Evolutionary conservation across 306 rosid genomes (phyloP).

Genomic region (Vigna reflexopilosa): DNA sequence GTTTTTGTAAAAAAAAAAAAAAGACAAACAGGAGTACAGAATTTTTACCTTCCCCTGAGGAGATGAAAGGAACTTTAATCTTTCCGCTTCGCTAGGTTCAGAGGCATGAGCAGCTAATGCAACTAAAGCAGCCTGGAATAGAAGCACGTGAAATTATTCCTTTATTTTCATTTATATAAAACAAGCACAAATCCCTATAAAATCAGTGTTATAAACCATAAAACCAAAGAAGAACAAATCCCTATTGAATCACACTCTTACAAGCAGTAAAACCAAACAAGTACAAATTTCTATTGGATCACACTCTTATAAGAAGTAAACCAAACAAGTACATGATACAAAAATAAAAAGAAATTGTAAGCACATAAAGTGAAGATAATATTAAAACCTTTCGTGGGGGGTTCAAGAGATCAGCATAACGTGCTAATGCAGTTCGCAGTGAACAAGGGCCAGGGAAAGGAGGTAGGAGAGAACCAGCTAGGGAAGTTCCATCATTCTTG

Average conservation of each 20-base stretch:
- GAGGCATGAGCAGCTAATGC: conserved; percentile 91
- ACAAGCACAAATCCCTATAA: conserved; percentile 8
- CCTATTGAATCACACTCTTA: conserved; percentile 23
- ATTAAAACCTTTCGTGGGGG: conserved; percentile 84
- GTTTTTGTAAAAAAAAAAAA: conserved; percentile 1
- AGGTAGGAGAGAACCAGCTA: conserved; percentile 81
- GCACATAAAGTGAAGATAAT: conserved; percentile 28
- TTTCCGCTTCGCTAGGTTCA: conserved; percentile 81
- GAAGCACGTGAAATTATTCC: conserved; percentile 9
- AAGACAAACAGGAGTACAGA: conserved; percentile 16
- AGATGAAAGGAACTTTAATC: conserved; percentile 79
- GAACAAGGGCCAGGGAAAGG: conserved; percentile 94
- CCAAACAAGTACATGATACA: conserved; percentile 1
- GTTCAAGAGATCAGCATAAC: conserved; percentile 84
- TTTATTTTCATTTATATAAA: conserved; percentile 13
- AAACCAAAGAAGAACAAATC: not conserved
- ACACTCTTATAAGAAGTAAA: conserved; percentile 15
- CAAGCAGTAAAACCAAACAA: conserved; percentile 12
- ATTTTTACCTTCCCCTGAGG: conserved; percentile 85
- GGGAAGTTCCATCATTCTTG: conserved; percentile 82
- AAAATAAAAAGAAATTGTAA: conserved; percentile 12
- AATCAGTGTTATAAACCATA: conserved; percentile 18
- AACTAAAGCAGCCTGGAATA: conserved; percentile 76
- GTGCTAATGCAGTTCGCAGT: conserved; percentile 72
- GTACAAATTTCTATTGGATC: conserved; percentile 14